Percentiles rank a stretch among this genome's conserved stretches.
These are phyloP conservation scores for Pelargonium exstipulatum DNA, from an alignment of 441 rosid species.

Conservation along the genomic window DNA sequence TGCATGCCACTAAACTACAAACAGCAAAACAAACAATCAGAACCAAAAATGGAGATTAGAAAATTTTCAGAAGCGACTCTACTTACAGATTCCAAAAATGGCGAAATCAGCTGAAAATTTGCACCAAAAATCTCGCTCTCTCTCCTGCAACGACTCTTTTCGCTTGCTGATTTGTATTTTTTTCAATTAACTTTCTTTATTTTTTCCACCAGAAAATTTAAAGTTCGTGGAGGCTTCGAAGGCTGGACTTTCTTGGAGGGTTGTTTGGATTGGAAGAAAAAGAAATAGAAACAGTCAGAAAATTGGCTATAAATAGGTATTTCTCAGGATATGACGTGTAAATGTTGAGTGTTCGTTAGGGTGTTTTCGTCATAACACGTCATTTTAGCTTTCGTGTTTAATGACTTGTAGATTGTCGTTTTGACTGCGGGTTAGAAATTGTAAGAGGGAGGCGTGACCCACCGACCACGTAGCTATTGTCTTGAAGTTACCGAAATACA, in stretches of 20 bases:
- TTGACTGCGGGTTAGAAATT: too few relatives aligned
- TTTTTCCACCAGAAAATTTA: not conserved
- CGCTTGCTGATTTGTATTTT: not conserved
- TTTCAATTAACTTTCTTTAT: not conserved
- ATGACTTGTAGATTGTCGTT: not conserved
- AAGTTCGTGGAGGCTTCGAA: not conserved
- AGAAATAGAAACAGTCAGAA: not conserved
- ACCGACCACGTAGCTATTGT: not conserved
- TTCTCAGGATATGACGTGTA: not conserved
- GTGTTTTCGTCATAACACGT: not conserved
- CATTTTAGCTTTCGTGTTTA: not conserved
- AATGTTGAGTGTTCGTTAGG: not conserved
- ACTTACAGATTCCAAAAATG: not conserved
- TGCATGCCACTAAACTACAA: not conserved
- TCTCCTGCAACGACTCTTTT: not conserved
- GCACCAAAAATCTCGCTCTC: slow-evolving; percentile 1
- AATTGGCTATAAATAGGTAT: slow-evolving; percentile 1
- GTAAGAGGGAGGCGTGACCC: not conserved
- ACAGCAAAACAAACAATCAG: not conserved
- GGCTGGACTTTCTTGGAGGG: not conserved
- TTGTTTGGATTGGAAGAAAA: slow-evolving; percentile 2
- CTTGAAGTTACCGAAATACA: not conserved
- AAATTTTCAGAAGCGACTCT: not conserved
- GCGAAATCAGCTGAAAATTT: not conserved
- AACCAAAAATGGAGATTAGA: not conserved